A percentile compares a stretch with the other conserved stretches of the same genome.
Evolutionary conservation across 2,329 filamentous ascomycete species (phyloP).

Genomic region (Epichloe baconii): DNA sequence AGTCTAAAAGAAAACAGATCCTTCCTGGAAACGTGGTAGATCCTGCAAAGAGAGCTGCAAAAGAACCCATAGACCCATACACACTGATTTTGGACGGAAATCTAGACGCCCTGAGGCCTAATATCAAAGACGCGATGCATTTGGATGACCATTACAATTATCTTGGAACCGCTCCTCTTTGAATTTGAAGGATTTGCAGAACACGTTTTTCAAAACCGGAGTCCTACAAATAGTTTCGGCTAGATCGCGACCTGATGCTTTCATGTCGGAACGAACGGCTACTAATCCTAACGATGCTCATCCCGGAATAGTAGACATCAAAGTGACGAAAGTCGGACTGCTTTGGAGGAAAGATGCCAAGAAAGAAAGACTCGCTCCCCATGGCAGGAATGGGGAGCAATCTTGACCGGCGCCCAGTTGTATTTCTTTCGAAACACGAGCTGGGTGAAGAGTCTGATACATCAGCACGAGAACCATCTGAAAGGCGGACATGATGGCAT

Average conservation of each 20-base stretch:
- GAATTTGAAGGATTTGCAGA: slow-evolving; percentile 71
- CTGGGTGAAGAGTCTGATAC: slow-evolving; percentile 85
- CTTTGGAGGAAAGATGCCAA: slow-evolving; percentile 91
- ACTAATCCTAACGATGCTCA: slow-evolving; percentile 77
- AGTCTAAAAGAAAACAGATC: slow-evolving; percentile 56
- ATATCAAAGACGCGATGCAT: slow-evolving; percentile 81
- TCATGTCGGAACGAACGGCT: slow-evolving; percentile 77
- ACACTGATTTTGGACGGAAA: slow-evolving; percentile 85
- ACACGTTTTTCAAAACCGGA: slow-evolving; percentile 81
- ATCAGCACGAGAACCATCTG: slow-evolving; percentile 73
- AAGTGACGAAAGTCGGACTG: slow-evolving; percentile 89
- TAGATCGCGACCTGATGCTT: slow-evolving; percentile 84
- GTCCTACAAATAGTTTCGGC: slow-evolving; percentile 92
- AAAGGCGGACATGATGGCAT: slow-evolving; percentile 63
- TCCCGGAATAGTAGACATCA: slow-evolving; percentile 91
- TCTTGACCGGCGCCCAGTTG: slow-evolving; percentile 89
- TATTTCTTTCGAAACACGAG: slow-evolving; percentile 91
- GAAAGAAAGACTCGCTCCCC: slow-evolving; percentile 86
- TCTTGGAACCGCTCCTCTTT: slow-evolving; percentile 60
- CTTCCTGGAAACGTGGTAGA: slow-evolving; percentile 47
- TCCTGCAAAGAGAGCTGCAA: slow-evolving; percentile 46
- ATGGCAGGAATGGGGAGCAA: slow-evolving; percentile 98
- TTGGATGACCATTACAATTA: slow-evolving; percentile 89
- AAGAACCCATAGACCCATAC: slow-evolving; percentile 90
- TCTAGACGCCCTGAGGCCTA: slow-evolving; percentile 69